These are phyloP conservation scores for Anthracocystis walkeri DNA, from an alignment of 1,284 basidiomycete genomes.

Conservation along the genomic window DNA sequence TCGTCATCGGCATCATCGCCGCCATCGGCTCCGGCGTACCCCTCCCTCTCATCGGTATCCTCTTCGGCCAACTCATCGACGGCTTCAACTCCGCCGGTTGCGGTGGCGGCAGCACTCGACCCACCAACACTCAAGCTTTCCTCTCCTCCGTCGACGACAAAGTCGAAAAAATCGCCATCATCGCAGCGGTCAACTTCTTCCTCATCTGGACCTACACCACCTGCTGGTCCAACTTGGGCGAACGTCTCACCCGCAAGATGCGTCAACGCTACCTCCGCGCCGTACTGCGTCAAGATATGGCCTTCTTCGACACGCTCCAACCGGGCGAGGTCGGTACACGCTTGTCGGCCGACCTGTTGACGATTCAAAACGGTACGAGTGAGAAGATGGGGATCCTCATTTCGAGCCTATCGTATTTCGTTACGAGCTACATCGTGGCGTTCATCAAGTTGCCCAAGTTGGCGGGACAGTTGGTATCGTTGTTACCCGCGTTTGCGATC, in stretches of 20 bases:
- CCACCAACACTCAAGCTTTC: slow-evolving; percentile 41
- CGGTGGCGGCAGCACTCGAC: slow-evolving; percentile 8
- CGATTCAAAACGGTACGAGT: slow-evolving; percentile 62
- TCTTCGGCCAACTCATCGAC: slow-evolving; percentile 63
- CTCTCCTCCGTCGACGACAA: slow-evolving; percentile 52
- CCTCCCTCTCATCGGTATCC: slow-evolving; percentile 60
- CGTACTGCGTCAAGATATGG: slow-evolving; percentile 71
- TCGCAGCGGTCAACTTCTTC: slow-evolving; percentile 62
- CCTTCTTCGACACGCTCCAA: slow-evolving; percentile 60
- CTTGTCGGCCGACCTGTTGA: slow-evolving; percentile 54
- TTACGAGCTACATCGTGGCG: slow-evolving; percentile 56
- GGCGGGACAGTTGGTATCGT: slow-evolving; percentile 52
- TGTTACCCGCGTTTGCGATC: slow-evolving; percentile 56
- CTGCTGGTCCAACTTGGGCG: slow-evolving; percentile 61
- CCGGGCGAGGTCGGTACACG: slow-evolving; percentile 58
- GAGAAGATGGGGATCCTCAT: slow-evolving; percentile 64
- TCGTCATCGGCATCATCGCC: slow-evolving; percentile 51
- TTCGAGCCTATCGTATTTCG: slow-evolving; percentile 57
- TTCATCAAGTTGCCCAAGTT: slow-evolving; percentile 57
- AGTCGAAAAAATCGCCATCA: slow-evolving; percentile 55
- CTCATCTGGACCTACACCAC: slow-evolving; percentile 65
- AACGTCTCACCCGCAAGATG: slow-evolving; percentile 59
- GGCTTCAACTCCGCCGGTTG: slow-evolving; percentile 58
- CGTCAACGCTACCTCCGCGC: slow-evolving; percentile 71
- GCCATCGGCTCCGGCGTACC: slow-evolving; percentile 61